Base-by-base conservation (phyloP, 164 flowering plant species). In the Euptelea pleiosperma region DNA sequence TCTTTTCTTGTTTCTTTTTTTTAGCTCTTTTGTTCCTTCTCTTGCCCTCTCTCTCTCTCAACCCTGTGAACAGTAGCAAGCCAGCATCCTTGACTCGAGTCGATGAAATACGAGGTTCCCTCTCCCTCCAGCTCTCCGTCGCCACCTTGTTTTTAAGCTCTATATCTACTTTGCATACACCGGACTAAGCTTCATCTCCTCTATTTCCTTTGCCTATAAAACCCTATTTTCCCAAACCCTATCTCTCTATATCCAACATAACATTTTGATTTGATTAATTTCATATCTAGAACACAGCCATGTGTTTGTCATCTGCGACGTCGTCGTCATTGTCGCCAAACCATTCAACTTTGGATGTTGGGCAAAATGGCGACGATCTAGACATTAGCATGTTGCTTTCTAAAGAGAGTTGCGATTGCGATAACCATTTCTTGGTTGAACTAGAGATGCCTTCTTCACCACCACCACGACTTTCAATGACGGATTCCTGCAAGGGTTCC, bases 81-180 rank as follows among this genome's bases (percentile, higher is more conserved):
- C 18, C 0, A 6, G 15, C 11, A 15, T 24, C n/a, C 59, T 16
- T 30, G 8, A 16, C 12, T 25, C 2, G 48, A 12, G 60, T 56
- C 60, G 60, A 56, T 29, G 25, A 26, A 25, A 39, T 5, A 31
- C 5, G 39, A 15, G 48, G 35, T n/a, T 56, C 60, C 48, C 60
- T 14, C 10, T 41, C 48, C 60, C 48, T 40, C 60, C 44, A 21
- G 21, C 45, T 55, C 60, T 56, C 60, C 60, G 60, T 41, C 60
- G 15, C 25, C 15, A 22, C 34, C 35, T 41, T 56, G 33, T 40
- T 56, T 56, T 26, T 39, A 35, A 52, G 57, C 57, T 33, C 42
- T 39, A 6, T 10, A 18, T 24, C 2, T 6, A 33, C 44, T 36
- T 55, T 36, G 58, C 60, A 56, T 56, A 56, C 34, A 56, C 48